These are phyloP conservation scores for Noccaea bulbosa DNA, from an alignment of 345 rosid genomes.

Conservation along the genomic window DNA sequence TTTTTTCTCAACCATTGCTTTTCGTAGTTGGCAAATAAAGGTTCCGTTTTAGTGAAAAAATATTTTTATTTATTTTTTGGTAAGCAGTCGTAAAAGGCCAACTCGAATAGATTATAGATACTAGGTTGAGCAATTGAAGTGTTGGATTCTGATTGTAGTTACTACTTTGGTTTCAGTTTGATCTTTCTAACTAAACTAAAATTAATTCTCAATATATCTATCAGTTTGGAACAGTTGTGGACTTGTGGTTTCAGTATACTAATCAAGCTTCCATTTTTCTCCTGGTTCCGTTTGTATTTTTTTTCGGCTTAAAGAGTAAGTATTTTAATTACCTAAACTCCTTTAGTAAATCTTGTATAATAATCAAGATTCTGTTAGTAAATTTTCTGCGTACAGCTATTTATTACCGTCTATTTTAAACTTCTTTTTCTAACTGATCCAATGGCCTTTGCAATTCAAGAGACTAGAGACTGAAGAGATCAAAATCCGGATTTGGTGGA, in stretches of 20 bases:
- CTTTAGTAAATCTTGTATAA: too few relatives aligned
- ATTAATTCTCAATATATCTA: background rate
- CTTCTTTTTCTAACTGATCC: too few relatives aligned
- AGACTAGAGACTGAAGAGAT: too few relatives aligned
- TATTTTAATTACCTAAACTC: too few relatives aligned
- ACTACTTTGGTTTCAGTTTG: constrained; percentile 14
- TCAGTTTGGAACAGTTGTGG: background rate
- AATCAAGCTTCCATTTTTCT: too few relatives aligned
- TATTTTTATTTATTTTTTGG: background rate
- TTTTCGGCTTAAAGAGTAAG: too few relatives aligned
- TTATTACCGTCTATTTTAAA: too few relatives aligned
- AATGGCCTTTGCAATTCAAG: too few relatives aligned
- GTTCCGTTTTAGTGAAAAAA: background rate
- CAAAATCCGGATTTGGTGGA: too few relatives aligned
- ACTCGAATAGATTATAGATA: background rate
- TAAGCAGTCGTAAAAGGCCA: background rate
- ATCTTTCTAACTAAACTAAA: background rate
- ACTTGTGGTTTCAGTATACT: too few relatives aligned
- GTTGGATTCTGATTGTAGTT: background rate
- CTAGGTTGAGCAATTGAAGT: background rate
- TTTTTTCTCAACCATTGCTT: constrained; percentile 16
- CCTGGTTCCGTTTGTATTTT: background rate
- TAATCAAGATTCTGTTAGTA: too few relatives aligned
- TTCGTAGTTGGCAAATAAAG: background rate
- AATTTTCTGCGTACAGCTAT: too few relatives aligned